Conservation (phyloP, 495 filamentous ascomycete genomes). For the Recurvomyces mirabilis region DNA sequence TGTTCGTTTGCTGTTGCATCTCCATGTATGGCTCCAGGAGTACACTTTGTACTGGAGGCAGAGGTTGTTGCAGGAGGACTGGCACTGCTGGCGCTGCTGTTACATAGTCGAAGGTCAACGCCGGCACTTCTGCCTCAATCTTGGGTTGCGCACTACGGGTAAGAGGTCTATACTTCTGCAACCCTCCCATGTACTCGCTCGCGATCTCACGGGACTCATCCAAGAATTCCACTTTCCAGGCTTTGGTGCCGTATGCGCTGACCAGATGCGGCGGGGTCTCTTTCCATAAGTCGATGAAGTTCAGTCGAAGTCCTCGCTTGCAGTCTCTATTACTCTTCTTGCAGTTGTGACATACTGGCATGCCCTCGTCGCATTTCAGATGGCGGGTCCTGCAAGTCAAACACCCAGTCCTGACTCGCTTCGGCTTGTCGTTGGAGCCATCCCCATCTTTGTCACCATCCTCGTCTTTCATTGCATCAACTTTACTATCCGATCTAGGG, state of each 20-base stretch:
- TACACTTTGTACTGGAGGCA: conserved; percentile 35
- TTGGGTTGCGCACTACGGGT: conserved; percentile 25
- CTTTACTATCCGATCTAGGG: conserved; percentile 11
- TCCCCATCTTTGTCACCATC: conserved; percentile 18
- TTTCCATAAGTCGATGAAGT: conserved; percentile 80
- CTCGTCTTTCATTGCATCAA: conserved; percentile 3
- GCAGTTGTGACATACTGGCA: conserved; percentile 77
- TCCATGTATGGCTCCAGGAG: conserved; percentile 30
- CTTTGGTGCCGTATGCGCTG: conserved; percentile 43
- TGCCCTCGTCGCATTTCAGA: conserved; percentile 72
- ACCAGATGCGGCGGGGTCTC: conserved; percentile 49
- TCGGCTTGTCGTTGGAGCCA: conserved; percentile 23
- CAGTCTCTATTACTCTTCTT: conserved; percentile 76
- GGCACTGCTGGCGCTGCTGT: conserved; percentile 28
- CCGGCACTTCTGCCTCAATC: conserved; percentile 27
- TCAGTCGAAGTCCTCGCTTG: conserved; percentile 76
- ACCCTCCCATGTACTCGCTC: conserved; percentile 78
- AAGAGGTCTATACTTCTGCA: conserved; percentile 57
- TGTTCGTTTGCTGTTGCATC: conserved; percentile 14
- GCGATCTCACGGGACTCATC: conserved; percentile 90
- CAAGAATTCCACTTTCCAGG: conserved; percentile 67
- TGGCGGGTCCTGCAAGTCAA: conserved; percentile 40
- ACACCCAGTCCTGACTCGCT: conserved; percentile 34
- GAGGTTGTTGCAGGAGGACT: conserved; percentile 30
- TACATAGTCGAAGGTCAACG: conserved; percentile 34